Percentiles rank a stretch among this genome's conserved stretches.
Evolutionary conservation across 352 stramenopile species (phyloP).

Genomic region (Blastocystis sp.): DNA sequence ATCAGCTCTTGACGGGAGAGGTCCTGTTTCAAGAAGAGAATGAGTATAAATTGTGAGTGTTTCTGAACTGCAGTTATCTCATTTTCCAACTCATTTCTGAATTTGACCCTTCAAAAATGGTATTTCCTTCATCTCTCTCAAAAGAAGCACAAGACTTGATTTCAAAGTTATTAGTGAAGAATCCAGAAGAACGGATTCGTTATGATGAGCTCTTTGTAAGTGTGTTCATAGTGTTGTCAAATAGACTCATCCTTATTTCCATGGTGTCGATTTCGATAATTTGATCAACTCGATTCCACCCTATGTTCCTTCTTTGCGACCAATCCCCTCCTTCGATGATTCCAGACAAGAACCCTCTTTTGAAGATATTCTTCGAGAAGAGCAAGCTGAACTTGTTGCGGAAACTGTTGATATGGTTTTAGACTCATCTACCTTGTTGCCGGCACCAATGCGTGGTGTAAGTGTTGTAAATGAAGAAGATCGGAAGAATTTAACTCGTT

Average conservation of each 20-base stretch:
- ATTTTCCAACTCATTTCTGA: slow-evolving; percentile 76
- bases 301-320: neutral
- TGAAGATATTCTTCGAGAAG: neutral
- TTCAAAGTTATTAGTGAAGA: neutral
- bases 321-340: neutral
- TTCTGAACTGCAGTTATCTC: slow-evolving; percentile 74
- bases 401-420: neutral
- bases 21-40: slow-evolving; percentile 83
- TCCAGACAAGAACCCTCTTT: neutral
- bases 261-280: slow-evolving; percentile 48
- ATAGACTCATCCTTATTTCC: slow-evolving; percentile 69
- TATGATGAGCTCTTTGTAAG: neutral
- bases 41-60: slow-evolving; percentile 71
- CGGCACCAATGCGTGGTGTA: neutral
- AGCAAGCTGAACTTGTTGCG: neutral
- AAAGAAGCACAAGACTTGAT: slow-evolving; percentile 38
- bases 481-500: neutral
- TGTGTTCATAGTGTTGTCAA: neutral
- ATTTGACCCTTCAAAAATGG: neutral
- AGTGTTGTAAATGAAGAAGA: too few relatives aligned
- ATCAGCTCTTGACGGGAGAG: slow-evolving; percentile 80
- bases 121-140: neutral
- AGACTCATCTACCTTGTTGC: neutral
- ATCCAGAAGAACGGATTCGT: slow-evolving; percentile 38
- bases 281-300: neutral